Percentiles rank a stretch among this genome's conserved stretches.
Evolutionary conservation across 257 asterid species (phyloP).

Genomic region (Mitragyna speciosa): DNA sequence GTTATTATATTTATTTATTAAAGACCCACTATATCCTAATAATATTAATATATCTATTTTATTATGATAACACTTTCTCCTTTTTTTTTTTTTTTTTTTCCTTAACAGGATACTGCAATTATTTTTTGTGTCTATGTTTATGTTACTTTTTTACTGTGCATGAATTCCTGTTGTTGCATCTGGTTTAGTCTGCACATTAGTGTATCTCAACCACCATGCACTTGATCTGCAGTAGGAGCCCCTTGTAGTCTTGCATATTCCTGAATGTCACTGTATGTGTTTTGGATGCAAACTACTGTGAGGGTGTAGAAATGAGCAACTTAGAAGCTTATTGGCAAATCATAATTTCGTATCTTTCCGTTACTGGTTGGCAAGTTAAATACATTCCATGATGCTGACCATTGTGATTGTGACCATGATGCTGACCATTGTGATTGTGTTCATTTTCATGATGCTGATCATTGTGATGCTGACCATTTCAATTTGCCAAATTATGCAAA

Average conservation of each 20-base stretch:
- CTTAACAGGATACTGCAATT: no score
- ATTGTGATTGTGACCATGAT: background rate
- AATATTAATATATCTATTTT: no score
- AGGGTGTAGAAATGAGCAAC: background rate
- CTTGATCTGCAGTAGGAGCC: background rate
- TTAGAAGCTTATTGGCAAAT: background rate
- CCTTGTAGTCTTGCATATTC: background rate
- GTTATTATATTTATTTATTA: no score
- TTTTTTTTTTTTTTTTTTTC: no score
- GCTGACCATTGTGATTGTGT: background rate
- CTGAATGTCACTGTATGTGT: background rate
- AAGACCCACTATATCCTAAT: no score
- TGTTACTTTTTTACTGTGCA: no score
- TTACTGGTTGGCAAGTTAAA: background rate
- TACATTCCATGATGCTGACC: background rate
- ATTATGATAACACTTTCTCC: no score
- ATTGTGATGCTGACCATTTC: background rate
- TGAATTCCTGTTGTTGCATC: background rate
- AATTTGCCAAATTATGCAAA: background rate
- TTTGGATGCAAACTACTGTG: background rate
- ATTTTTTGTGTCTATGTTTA: background rate
- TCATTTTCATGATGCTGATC: background rate
- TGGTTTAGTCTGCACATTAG: background rate
- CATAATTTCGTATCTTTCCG: background rate
- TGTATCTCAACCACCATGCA: background rate